Conservation (phyloP, 1,284 basidiomycete genomes). For the Trichosporon ovoides region DNA sequence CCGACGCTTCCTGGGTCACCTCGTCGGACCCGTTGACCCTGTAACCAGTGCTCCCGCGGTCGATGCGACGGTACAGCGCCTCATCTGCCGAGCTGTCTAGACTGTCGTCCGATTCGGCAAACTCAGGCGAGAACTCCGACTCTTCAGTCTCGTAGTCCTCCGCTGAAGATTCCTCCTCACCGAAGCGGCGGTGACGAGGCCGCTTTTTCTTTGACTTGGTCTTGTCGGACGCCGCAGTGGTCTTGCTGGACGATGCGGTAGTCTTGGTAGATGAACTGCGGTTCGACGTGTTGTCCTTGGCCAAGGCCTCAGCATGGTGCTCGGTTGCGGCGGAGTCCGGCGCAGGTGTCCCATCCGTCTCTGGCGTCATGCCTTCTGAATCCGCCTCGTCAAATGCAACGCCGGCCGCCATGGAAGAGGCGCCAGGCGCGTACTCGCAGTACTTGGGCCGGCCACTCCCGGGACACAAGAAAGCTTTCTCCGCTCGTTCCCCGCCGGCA, state of each 20-base stretch:
- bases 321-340: neutral
- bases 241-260: neutral
- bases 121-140: neutral
- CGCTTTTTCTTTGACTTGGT: neutral
- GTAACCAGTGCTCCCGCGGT: neutral
- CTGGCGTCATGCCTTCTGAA: neutral
- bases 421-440: neutral
- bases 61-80: neutral
- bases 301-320: neutral
- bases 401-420: neutral
- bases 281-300: neutral
- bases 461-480: conserved; percentile 6
- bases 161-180: neutral
- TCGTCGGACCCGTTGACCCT: neutral
- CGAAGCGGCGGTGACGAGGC: neutral
- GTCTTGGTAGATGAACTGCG: neutral
- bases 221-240: neutral
- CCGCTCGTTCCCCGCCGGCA: conserved; percentile 4
- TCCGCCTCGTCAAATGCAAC: neutral
- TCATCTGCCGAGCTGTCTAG: neutral
- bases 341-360: neutral
- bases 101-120: neutral
- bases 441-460: conserved; percentile 2
- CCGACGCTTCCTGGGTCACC: neutral
- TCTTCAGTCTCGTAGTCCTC: conserved; percentile 1